Evolutionary conservation across 2,329 filamentous ascomycete genomes (phyloP).

Genomic region (Fusarium heterosporum): DNA sequence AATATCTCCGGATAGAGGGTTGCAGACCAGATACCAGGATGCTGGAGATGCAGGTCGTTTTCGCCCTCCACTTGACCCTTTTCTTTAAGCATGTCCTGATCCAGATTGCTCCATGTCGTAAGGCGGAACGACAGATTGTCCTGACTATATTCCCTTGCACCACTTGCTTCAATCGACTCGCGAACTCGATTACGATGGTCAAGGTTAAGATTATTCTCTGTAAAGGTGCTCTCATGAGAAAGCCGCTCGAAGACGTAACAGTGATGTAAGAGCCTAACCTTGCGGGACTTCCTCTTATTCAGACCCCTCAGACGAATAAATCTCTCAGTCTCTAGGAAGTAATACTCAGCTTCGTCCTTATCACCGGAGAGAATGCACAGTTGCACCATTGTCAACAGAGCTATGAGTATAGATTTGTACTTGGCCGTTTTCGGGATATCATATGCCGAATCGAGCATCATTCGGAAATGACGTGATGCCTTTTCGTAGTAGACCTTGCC

Average conservation of each 20-base stretch:
- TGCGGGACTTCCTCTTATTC: slow-evolving; percentile 29
- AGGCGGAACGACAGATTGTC: slow-evolving; percentile 31
- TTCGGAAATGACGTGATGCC: slow-evolving; percentile 3
- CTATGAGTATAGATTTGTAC: slow-evolving; percentile 37
- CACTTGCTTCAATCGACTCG: slow-evolving; percentile 31
- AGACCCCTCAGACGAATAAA: slow-evolving; percentile 31
- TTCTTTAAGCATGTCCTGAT: slow-evolving; percentile 26
- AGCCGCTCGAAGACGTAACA: slow-evolving; percentile 33
- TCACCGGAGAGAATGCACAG: slow-evolving; percentile 23
- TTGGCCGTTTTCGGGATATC: slow-evolving; percentile 30
- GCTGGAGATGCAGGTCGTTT: slow-evolving; percentile 34
- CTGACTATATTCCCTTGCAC: slow-evolving; percentile 5
- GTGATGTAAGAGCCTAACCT: slow-evolving; percentile 28
- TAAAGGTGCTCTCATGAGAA: slow-evolving; percentile 26
- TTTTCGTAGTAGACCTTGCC: slow-evolving; percentile 21
- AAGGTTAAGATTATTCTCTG: slow-evolving; percentile 2
- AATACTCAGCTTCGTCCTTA: slow-evolving; percentile 28
- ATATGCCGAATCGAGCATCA: slow-evolving; percentile 28
- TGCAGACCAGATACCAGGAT: slow-evolving; percentile 32
- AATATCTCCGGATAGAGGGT: slow-evolving; percentile 38
- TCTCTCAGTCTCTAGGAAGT: slow-evolving; percentile 36
- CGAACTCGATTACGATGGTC: slow-evolving; percentile 23
- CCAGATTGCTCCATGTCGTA: slow-evolving; percentile 21
- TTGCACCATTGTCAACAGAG: slow-evolving; percentile 35
- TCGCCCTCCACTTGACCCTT: slow-evolving; percentile 30